A percentile compares a stretch with the other conserved stretches of the same genome.
phyloP scores from a whole-genome alignment of 805 yeast species.

The Jamesozyma jinghongensis region DNA sequence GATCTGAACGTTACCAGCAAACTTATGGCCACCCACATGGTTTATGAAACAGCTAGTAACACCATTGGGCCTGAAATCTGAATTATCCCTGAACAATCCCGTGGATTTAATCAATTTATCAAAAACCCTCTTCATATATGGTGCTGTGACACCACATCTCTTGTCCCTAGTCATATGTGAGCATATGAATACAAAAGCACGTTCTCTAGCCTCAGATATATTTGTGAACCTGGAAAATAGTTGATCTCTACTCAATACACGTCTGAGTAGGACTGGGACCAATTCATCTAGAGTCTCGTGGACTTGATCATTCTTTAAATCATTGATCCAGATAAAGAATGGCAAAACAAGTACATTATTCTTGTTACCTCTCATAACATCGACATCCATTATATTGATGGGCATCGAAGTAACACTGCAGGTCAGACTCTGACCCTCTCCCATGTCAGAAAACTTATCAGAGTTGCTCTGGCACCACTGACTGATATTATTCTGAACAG shows the following conservation, averaged over 20 bases:
- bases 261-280: conserved; percentile 33
- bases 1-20: conserved; percentile 78
- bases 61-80: conserved; percentile 70
- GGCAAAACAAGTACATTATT: conserved; percentile 66
- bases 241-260: conserved; percentile 23
- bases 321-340: conserved; percentile 59
- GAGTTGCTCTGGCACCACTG: conserved; percentile 31
- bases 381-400: conserved; percentile 37
- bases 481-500: conserved; percentile 39
- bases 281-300: conserved; percentile 36
- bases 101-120: conserved; percentile 62
- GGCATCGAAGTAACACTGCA: conserved; percentile 45
- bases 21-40: conserved; percentile 96
- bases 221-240: conserved; percentile 18
- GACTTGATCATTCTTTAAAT: conserved; percentile 38
- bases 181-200: conserved; percentile 60
- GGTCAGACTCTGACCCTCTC: conserved; percentile 18
- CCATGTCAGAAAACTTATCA: conserved; percentile 21
- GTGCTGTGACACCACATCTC: conserved; percentile 90
- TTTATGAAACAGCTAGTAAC: conserved; percentile 61
- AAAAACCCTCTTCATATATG: conserved; percentile 72
- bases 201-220: conserved; percentile 33
- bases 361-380: conserved; percentile 35
- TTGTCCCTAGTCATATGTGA: conserved; percentile 90
- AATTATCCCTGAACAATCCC: conserved; percentile 64